phyloP scores from a whole-genome alignment of 805 yeast species.

The Peterozyma toletana region DNA sequence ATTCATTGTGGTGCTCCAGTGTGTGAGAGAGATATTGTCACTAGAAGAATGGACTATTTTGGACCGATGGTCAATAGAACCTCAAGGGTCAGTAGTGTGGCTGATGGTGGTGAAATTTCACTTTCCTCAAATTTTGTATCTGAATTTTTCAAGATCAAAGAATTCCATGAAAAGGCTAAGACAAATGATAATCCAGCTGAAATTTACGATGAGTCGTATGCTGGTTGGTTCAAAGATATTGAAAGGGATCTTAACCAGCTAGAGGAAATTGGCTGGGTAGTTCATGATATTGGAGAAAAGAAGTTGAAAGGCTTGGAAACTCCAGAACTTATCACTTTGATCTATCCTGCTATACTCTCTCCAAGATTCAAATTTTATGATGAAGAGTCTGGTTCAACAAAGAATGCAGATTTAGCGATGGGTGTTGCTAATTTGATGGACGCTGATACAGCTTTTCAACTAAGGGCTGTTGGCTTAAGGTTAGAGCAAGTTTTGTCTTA shows the following conservation, averaged over 20 bases:
- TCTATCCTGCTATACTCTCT: constrained; percentile 60
- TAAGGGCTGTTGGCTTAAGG: constrained; percentile 48
- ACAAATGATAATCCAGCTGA: constrained; percentile 22
- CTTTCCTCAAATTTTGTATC: constrained; percentile 74
- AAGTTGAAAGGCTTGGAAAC: constrained; percentile 92
- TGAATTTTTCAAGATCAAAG: constrained; percentile 56
- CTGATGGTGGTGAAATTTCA: constrained; percentile 97
- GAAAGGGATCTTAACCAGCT: constrained; percentile 61
- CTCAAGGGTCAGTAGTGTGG: constrained; percentile 86
- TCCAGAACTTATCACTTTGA: constrained; percentile 77
- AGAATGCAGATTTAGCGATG: constrained; percentile 12
- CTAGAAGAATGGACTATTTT: constrained; percentile 96
- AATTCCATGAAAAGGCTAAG: constrained; percentile 34
- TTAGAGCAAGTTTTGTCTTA: constrained; percentile 52
- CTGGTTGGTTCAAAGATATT: constrained; percentile 26
- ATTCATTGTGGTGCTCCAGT: constrained; percentile 98
- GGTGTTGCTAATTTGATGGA: constrained; percentile 21
- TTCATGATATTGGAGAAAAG: constrained; percentile 71
- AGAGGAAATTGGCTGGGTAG: constrained; percentile 61
- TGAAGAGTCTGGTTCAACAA: constrained; percentile 10
- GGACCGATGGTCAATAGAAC: constrained; percentile 99
- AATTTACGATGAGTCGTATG: constrained; percentile 40
- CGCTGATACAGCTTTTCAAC: constrained; percentile 19
- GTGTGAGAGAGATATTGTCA: constrained; percentile 89
- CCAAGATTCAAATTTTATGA: constrained; percentile 48